phyloP scores from a whole-genome alignment of 1,139 yeast genomes.

The Nematodospora anomalae region DNA sequence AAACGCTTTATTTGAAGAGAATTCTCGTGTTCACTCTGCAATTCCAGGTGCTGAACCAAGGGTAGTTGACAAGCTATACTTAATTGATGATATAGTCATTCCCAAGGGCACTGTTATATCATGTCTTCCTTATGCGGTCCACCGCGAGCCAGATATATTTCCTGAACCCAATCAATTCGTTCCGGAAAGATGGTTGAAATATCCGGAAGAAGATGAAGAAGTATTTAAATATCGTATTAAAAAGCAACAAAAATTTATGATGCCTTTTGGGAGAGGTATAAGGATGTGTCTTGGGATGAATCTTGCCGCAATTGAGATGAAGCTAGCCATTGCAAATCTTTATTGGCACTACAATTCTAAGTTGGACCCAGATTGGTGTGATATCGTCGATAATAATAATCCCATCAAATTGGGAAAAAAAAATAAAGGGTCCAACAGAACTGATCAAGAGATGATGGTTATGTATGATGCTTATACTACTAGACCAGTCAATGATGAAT shows the following conservation, averaged over 20 bases:
- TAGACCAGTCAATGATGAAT: slow-evolving; percentile 50
- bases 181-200: slow-evolving; percentile 63
- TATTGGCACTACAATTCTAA: slow-evolving; percentile 47
- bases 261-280: slow-evolving; percentile 75
- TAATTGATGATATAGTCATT: slow-evolving; percentile 18
- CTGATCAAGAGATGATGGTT: slow-evolving; percentile 49
- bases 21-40: slow-evolving; percentile 62
- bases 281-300: slow-evolving; percentile 77
- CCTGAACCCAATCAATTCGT: slow-evolving; percentile 50
- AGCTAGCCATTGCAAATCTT: slow-evolving; percentile 53
- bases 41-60: slow-evolving; percentile 79
- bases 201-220: slow-evolving; percentile 29
- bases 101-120: slow-evolving; percentile 62
- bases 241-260: slow-evolving; percentile 53
- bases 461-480: slow-evolving; percentile 56
- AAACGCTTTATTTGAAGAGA: slow-evolving; percentile 59
- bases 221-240: slow-evolving; percentile 40
- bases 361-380: slow-evolving; percentile 47
- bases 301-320: slow-evolving; percentile 67
- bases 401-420: slow-evolving; percentile 29
- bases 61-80: slow-evolving; percentile 35
- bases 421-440: slow-evolving; percentile 19
- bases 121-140: slow-evolving; percentile 66
- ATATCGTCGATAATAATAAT: slow-evolving; percentile 18
- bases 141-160: slow-evolving; percentile 51